phyloP scores from a whole-genome alignment of 208 protist species.

The Leishmania lainsoni region DNA sequence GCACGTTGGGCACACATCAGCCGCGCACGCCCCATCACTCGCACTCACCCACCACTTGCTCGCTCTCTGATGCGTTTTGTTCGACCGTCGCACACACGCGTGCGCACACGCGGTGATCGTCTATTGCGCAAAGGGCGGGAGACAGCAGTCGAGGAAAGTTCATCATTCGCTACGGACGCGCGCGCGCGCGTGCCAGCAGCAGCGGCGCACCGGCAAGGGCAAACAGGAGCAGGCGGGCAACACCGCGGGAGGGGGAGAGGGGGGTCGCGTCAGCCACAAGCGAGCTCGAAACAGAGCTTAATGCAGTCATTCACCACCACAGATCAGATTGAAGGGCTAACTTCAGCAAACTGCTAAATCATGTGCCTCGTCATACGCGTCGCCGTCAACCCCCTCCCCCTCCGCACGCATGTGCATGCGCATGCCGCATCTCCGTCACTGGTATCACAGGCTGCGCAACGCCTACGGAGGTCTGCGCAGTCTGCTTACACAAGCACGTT shows the following conservation, averaged over 20 bases:
- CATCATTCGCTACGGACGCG: background rate
- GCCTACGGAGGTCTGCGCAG: conserved; percentile 1
- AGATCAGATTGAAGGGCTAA: conserved; percentile 57
- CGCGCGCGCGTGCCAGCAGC: background rate
- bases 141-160: no score
- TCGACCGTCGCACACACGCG: no score
- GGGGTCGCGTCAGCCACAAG: background rate
- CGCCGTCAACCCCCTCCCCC: background rate
- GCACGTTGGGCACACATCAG: conserved; percentile 8
- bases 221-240: background rate
- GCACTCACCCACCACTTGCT: no score
- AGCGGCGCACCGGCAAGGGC: background rate
- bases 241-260: background rate
- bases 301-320: background rate
- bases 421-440: conserved; percentile 24
- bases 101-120: no score
- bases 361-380: background rate
- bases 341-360: conserved; percentile 8
- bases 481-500: conserved; percentile 38
- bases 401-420: background rate
- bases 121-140: background rate
- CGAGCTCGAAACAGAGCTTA: background rate
- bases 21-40: background rate
- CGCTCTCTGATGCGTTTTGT: background rate
- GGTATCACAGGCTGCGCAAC: conserved; percentile 30